Evolutionary conservation across 176 grass and related monocot genomes (phyloP), one percentile per base, ranked within the genome.

Genomic region (Carex kokanica): DNA sequence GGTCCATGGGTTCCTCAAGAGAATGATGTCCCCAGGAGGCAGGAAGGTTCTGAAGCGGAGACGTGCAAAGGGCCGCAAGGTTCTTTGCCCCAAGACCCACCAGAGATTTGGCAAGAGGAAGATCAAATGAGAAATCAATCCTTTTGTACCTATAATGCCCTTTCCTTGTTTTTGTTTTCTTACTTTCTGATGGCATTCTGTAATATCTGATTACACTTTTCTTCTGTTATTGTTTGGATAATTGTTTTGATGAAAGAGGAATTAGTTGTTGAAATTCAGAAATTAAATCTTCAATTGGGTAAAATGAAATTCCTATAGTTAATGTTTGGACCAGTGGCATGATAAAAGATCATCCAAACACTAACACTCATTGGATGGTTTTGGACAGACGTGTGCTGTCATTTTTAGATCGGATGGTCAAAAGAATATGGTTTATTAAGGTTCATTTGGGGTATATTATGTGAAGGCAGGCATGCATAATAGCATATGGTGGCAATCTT

Each of bases 21-120:
- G 96, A 83, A 90, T 92, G 89, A 78, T 86, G 13, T 92, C 84
- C 54, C 84, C 96, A 18, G 55, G 83, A 0, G 96, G 93, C 60
- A 90, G 93, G 82, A 88, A 81, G 64, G 83, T 95, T 13, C 79
- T 99, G 75, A 90, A 88, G 80, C 89, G 93, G 52, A 93, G 96
- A 60, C 96, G 91, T 24, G 86, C 52, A 32, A 99, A 90, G 86
- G 96, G 96, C 85, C 91, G 96, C 83, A 95, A 89, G 85, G 73
- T 92, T 87, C 92, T 98, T 36, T 98, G 95, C 87, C 92, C 95
- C 81, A 98, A 80, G 75, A 80, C 90, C 29, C 89, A 98, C 79
- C 88, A 93, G 34, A 85, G 55, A 77, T 93, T 52, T 17, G 89
- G 96, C 79, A 84, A 58, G 69, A 91, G 84, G 74, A 47, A 49